Evolutionary conservation across 306 rosid genomes (phyloP), one percentile per base, ranked within the genome.

Genomic region (Canavalia gladiata): DNA sequence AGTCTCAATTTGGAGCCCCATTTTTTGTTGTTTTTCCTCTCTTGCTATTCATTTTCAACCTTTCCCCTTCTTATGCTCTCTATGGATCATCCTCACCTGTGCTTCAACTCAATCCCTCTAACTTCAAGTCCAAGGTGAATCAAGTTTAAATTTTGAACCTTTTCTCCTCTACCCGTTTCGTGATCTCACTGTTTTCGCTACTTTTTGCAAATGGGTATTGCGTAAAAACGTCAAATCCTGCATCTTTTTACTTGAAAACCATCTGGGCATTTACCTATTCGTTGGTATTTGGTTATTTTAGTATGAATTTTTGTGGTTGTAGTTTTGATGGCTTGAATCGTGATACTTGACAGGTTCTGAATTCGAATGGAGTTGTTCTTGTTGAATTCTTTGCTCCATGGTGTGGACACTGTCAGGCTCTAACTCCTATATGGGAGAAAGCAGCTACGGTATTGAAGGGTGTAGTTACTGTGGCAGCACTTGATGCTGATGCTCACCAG

Each of bases 401-500:
- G 99, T 96, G 99, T 69, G 99, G 99, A n/a, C 99, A 96, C 77
- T 96, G 99, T 87, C 67, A 94, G 81, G 94, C 98, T 79, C 90
- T 96, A 45, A 90, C 99, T 31, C 98, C 99, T 18, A 77, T 74
- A 62, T 96, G 99, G 99, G 99, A 96, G 89, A 96, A 92, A 82
- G 97, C 94, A 3, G 98, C 99, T 54, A 83, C 87, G 74, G 89
- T 93, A 72, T 85, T 96, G 76, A 96, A 96, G 87, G 99, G 99
- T 8, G 97, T 96, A 3, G 98, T 86, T 29, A 88, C 97, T 33
- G 91, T 96, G 81, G 99, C 98, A 29, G 99, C 99, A 65, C 92
- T 96, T 51, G 97, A 96, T 80, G 99, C 97, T 28, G 97, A 96
- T 73, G 99, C 94, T 29, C 99, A 96, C 82, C 81, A 89, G 86